Evolutionary conservation across 1,284 basidiomycete species (phyloP).

Genomic region (Rhizoctonia solani): DNA sequence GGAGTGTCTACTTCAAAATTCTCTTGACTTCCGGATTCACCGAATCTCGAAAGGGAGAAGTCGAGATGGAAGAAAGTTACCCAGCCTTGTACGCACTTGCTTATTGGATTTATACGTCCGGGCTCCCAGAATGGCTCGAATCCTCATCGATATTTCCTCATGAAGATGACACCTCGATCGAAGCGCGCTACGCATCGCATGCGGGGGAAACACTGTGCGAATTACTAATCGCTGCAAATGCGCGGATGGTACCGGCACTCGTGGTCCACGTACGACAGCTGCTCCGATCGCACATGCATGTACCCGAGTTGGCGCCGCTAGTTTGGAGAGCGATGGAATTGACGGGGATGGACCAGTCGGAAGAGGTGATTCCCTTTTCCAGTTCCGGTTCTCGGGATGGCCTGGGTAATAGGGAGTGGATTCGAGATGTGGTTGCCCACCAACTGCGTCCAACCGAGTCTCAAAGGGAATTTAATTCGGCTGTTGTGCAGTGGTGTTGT

Average conservation of each 20-base stretch:
- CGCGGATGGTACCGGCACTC: conserved; percentile 21
- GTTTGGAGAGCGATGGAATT: conserved; percentile 20
- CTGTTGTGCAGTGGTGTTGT: conserved; percentile 20
- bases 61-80: conserved; percentile 14
- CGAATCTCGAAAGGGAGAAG: conserved; percentile 10
- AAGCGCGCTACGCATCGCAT: conserved; percentile 7
- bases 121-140: conserved; percentile 17
- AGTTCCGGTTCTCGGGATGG: neutral
- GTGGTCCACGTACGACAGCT: conserved; percentile 1
- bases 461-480: conserved; percentile 2
- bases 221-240: conserved; percentile 23
- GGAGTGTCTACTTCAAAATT: neutral
- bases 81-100: conserved; percentile 13
- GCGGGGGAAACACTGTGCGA: conserved; percentile 17
- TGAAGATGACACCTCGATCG: neutral
- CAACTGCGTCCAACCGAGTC: conserved; percentile 14
- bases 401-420: neutral
- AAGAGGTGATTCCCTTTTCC: conserved; percentile 7
- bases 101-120: conserved; percentile 16
- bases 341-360: conserved; percentile 11
- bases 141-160: neutral
- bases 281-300: neutral
- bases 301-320: conserved; percentile 7
- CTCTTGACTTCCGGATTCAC: conserved; percentile 19
- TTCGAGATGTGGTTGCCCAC: neutral